Base-by-base conservation (phyloP, 2,329 filamentous ascomycete species). In the Trichoderma lentiforme region DNA sequence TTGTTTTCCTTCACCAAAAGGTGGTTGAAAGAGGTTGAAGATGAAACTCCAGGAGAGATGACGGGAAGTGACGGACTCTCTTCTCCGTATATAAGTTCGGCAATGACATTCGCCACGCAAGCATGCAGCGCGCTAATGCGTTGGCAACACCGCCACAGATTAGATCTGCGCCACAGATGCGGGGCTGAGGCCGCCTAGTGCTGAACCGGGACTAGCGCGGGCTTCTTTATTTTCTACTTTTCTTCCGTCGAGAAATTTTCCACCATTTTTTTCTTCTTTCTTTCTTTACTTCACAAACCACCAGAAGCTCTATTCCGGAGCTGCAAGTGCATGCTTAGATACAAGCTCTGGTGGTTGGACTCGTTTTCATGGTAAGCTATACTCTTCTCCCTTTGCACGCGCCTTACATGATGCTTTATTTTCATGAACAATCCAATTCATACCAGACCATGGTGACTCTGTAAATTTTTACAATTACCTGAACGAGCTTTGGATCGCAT, bases 351-450 rank as follows among this genome's bases (percentile, higher is more conserved):
- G 70, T 69, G 72, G 73, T 65, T 28, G 34, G 11, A 15, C n/a
- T 57, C 12, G 39, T 28, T 63, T n/a, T 47, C 26, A 47, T 58
- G 73, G 73, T 74, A 74, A 72, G 73, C 61, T 39, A 14, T 24
- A 21, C 43, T 36, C 26, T 14, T 14, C 70, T 73, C 74, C 21
- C 21, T 43, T 71, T 64, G 62, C 67, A 73, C 66, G 24, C 64
- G 73, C 70, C 61, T 75, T 39, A 69, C 43, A 74, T 80, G 81
- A 83, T 82, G 81, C 66, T 80, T 75, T 70, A 76, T 64, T 73
- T 75, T 76, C 80, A 81, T 81, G 86, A 89, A 88, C 87, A 89
- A 89, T 89, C 87, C 87, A 89, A 89, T 82, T 86, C 87, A 86
- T 86, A 89, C 87, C 81, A 83, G 78, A 80, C 79, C 82, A 84